These are phyloP conservation scores for Cinnamomum micranthum DNA, from an alignment of 164 flowering plant species.

Conservation along the genomic window DNA sequence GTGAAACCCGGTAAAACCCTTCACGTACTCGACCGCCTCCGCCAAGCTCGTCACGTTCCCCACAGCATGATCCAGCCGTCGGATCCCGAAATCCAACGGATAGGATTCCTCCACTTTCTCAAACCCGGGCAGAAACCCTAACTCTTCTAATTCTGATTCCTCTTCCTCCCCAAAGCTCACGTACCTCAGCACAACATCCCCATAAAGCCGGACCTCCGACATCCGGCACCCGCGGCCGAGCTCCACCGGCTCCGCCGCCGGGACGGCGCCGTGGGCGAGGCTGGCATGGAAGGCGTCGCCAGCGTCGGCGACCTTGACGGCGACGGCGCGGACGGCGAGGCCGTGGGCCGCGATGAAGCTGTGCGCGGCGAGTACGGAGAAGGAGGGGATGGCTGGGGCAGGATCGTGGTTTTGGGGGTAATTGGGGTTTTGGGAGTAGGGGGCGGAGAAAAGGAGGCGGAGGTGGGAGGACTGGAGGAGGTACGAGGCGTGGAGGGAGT, in stretches of 20 bases:
- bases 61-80: slow-evolving; percentile 78
- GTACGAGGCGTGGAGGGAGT: slow-evolving; percentile 66
- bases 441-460: slow-evolving; percentile 74
- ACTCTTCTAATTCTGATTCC: slow-evolving; percentile 18
- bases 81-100: slow-evolving; percentile 58
- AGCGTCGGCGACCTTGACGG: slow-evolving; percentile 64
- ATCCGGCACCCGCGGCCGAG: slow-evolving; percentile 27
- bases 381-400: slow-evolving; percentile 51
- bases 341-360: slow-evolving; percentile 65
- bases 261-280: slow-evolving; percentile 55
- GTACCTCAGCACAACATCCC: slow-evolving; percentile 69
- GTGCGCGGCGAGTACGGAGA: slow-evolving; percentile 34
- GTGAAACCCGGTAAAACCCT: slow-evolving; percentile 72
- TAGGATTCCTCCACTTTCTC: slow-evolving; percentile 32
- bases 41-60: slow-evolving; percentile 71
- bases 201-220: slow-evolving; percentile 62
- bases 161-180: slow-evolving; percentile 32
- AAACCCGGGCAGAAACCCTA: slow-evolving; percentile 58
- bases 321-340: slow-evolving; percentile 71
- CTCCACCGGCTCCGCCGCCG: slow-evolving; percentile 24
- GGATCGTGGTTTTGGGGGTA: slow-evolving; percentile 31
- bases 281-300: slow-evolving; percentile 39
- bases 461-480: slow-evolving; percentile 68
- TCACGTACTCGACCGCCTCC: slow-evolving; percentile 55
- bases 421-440: slow-evolving; percentile 47